These are phyloP conservation scores for Collybia sordida DNA, from an alignment of 768 basidiomycete species.

Conservation along the genomic window DNA sequence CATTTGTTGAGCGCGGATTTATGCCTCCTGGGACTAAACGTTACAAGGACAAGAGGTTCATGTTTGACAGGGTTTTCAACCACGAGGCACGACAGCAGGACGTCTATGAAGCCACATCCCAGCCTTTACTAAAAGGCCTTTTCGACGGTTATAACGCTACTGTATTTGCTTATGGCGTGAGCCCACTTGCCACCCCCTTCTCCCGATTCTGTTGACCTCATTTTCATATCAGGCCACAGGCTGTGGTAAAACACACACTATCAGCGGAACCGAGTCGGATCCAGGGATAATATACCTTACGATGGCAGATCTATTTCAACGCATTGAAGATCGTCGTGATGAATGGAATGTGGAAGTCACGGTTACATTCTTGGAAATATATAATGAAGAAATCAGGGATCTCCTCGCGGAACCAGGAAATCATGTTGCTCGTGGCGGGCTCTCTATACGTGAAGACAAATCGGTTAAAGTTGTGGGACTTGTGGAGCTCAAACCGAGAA, in stretches of 20 bases:
- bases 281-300: slow-evolving; percentile 96
- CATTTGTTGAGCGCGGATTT: slow-evolving; percentile 85
- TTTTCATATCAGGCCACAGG: slow-evolving; percentile 80
- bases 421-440: slow-evolving; percentile 70
- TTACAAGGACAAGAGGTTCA: slow-evolving; percentile 95
- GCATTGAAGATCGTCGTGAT: slow-evolving; percentile 84
- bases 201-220: slow-evolving; percentile 11
- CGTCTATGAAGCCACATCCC: slow-evolving; percentile 84
- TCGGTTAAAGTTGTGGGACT: slow-evolving; percentile 88
- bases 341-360: slow-evolving; percentile 86
- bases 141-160: slow-evolving; percentile 97
- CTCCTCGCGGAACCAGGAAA: slow-evolving; percentile 78
- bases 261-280: slow-evolving; percentile 85
- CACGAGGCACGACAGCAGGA: slow-evolving; percentile 80
- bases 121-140: slow-evolving; percentile 80
- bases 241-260: slow-evolving; percentile 99
- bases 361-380: slow-evolving; percentile 97
- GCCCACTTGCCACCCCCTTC: slow-evolving; percentile 5
- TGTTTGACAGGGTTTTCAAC: slow-evolving; percentile 93
- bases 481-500: slow-evolving; percentile 74
- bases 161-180: slow-evolving; percentile 96
- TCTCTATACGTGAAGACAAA: slow-evolving; percentile 94
- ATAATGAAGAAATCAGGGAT: slow-evolving; percentile 98
- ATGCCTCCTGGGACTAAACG: slow-evolving; percentile 85
- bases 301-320: slow-evolving; percentile 95